phyloP scores from a whole-genome alignment of 2,329 filamentous ascomycete species.

The Monilinia fructicola region DNA sequence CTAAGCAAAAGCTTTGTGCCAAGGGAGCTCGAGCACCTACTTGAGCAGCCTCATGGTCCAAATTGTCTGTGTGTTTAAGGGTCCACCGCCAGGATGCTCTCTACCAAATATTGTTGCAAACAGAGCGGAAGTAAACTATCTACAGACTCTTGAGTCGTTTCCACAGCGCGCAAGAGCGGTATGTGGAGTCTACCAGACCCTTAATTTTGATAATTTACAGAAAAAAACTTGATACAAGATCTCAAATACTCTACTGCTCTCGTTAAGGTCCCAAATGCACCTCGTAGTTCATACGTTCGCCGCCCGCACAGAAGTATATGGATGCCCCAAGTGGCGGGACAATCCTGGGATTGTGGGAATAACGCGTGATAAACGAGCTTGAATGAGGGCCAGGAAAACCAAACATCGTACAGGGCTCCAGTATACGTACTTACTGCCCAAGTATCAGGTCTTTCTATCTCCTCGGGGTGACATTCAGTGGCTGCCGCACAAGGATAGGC shows the following conservation, averaged over 20 bases:
- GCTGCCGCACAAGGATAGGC: background rate
- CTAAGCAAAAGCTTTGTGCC: background rate
- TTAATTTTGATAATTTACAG: background rate
- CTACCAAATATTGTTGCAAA: background rate
- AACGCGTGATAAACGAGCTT: background rate
- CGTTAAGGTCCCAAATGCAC: background rate
- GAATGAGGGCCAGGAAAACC: background rate
- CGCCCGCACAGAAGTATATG: background rate
- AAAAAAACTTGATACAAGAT: background rate
- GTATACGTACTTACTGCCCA: background rate
- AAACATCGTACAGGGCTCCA: background rate
- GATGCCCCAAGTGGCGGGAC: background rate
- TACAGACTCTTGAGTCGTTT: slow-evolving; percentile 4
- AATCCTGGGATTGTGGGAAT: too few relatives aligned
- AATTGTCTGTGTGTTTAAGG: slow-evolving; percentile 12
- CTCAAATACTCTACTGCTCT: background rate
- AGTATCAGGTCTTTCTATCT: background rate
- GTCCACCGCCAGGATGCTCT: slow-evolving; percentile 3
- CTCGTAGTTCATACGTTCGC: background rate
- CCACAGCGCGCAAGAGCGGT: background rate
- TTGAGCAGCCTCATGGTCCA: background rate
- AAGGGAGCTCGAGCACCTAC: slow-evolving; percentile 6
- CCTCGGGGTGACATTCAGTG: background rate
- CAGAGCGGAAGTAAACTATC: background rate
- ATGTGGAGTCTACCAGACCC: background rate